These are phyloP conservation scores for Ceratocystiopsis brevicomis DNA, from an alignment of 2,329 filamentous ascomycete species.

Conservation along the genomic window DNA sequence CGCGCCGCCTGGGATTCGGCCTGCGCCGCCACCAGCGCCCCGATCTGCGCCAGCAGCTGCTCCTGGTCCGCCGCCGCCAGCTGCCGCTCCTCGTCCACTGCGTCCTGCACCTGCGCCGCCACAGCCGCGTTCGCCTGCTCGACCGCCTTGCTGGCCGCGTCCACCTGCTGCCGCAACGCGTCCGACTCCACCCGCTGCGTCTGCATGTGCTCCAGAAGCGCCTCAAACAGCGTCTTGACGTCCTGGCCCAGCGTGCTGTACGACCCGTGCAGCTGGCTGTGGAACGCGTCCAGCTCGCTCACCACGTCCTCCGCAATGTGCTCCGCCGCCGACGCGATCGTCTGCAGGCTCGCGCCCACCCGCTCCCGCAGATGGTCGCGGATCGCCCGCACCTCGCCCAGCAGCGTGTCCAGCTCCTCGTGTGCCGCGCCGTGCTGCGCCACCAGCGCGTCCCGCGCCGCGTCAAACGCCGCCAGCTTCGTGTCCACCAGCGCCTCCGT, in stretches of 20 bases:
- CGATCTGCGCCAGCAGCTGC: conserved; percentile 57
- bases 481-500: conserved; percentile 54
- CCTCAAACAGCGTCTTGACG: conserved; percentile 71
- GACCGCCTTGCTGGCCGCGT: conserved; percentile 47
- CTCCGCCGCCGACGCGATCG: conserved; percentile 67
- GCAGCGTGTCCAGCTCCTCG: conserved; percentile 73
- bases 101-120: conserved; percentile 45
- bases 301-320: conserved; percentile 80
- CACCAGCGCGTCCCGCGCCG: conserved; percentile 49
- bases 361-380: conserved; percentile 73
- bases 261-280: conserved; percentile 60
- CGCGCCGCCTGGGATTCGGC: conserved; percentile 56
- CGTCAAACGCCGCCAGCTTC: conserved; percentile 47
- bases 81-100: conserved; percentile 57
- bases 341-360: conserved; percentile 67
- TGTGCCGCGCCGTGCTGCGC: conserved; percentile 50
- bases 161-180: conserved; percentile 50
- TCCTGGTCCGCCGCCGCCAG: conserved; percentile 56
- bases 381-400: conserved; percentile 82
- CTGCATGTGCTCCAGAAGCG: conserved; percentile 53
- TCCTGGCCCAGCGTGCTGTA: conserved; percentile 71
- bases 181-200: conserved; percentile 63
- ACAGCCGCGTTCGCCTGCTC: conserved; percentile 49
- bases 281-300: conserved; percentile 67
- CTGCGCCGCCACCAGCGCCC: conserved; percentile 54